Base-by-base conservation (phyloP, 2,329 filamentous ascomycete genomes). In the Sporothrix phasma region DNA sequence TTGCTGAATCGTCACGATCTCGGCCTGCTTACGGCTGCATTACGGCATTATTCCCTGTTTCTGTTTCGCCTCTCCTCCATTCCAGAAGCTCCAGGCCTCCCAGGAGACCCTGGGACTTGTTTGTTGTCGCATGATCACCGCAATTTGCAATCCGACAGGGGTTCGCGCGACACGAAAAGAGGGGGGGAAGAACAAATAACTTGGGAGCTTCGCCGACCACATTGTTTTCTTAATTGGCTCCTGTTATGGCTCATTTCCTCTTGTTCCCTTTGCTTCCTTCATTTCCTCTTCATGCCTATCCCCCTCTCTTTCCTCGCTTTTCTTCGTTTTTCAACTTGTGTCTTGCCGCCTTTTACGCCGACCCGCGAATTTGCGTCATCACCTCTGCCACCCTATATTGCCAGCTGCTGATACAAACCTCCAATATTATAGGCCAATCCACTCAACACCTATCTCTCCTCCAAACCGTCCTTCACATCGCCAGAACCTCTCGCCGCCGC, bases 361-460 rank as follows among this genome's bases (percentile, higher is more conserved):
- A 66, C 71, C 71, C 67, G 69, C 67, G 68, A 41, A 68, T 69
- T 70, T 72, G 71, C 70, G 67, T 70, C 67, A 64, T 61, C 41
- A 41, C 45, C 41, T 26, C 8, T 43, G 22, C 45, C 22, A 11
- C 47, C 22, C 56, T 66, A 39, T 75, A 73, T 24, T 17, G 77
- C 70, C 71, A 74, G 67, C 63, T 67, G 74, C 81, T 83, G 79
- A 84, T 78, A 76, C 75, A 72, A 73, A 34, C 69, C 75, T 74
- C 74, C 75, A 62, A 19, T 29, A 64, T 31, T 67, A 73, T 71
- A 88, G 85, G 94, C 93, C 69, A 99, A 99, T 76, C 94, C 94
- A 63, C 79, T 99, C 68, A 97, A 97, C 76, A 99, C 94, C 54
- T 97, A 95, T 73, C 83, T 99, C 65, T 89, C 88, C 64, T 95